These are phyloP conservation scores for Hsuehochloa calcarea DNA, from an alignment of 176 grass and related monocot genomes.

Conservation along the genomic window DNA sequence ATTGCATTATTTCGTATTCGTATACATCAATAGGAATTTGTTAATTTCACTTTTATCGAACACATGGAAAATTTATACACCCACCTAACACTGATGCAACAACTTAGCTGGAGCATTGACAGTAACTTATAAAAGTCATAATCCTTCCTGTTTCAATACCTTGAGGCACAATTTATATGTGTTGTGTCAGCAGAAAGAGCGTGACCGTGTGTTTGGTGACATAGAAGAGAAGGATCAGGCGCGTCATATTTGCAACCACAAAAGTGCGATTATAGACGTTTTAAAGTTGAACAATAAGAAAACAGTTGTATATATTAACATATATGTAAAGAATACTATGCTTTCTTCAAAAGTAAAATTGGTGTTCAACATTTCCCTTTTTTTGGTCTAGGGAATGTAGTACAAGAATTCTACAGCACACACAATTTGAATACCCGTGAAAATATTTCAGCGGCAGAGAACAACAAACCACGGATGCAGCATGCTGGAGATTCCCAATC, in stretches of 20 bases:
- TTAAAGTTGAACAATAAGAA: neutral
- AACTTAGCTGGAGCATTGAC: neutral
- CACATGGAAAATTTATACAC: neutral
- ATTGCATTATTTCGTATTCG: neutral
- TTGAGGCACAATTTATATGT: neutral
- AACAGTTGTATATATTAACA: neutral
- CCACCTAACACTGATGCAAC: neutral
- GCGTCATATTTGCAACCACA: neutral
- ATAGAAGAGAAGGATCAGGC: neutral
- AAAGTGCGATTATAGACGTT: neutral
- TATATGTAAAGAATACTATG: neutral
- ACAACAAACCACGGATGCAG: neutral
- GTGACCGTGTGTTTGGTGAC: neutral
- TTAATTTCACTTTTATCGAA: neutral
- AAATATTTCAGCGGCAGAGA: neutral
- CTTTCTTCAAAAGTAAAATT: neutral
- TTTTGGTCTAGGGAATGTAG: neutral
- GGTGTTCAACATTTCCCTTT: neutral
- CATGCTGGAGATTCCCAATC: neutral
- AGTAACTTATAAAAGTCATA: neutral
- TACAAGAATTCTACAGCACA: neutral
- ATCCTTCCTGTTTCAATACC: neutral
- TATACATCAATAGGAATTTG: too few species aligned
- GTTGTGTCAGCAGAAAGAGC: neutral
- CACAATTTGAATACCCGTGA: neutral